Base-by-base conservation (phyloP, 1,284 basidiomycete species). In the Ustilago curta region DNA sequence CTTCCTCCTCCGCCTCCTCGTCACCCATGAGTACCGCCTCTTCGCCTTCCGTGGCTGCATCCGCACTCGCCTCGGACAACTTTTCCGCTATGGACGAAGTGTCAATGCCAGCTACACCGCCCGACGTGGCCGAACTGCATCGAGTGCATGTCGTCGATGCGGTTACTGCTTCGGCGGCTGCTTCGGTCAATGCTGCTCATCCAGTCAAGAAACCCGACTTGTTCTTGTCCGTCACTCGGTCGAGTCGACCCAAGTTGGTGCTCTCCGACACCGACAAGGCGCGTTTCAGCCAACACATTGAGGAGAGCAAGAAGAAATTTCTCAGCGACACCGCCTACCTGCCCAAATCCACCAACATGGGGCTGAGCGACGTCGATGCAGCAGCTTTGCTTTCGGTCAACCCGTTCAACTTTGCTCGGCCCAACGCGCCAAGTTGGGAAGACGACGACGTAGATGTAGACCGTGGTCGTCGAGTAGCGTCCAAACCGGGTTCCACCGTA, bases 321-420 rank as follows among this genome's bases (percentile, higher is more conserved):
- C 62, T 59, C 48, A 43, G 48, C 25, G 74, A 76, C 44, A 76
- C 74, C 0, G 65, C 74, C 4, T 71, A 72, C 39, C 53, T 76
- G 4, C 74, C 74, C 58, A 76, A 76, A 27, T 59, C 74, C 7
- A 72, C 74, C 43, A 76, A 76, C 47, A 76, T 76, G 74, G 74
- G 74, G n/a, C 53, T 76, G 32, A 65, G 61, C 53, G 67, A 71
- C 21, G 62, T 50, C 19, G 74, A 71, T 21, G 74, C 74, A 0
- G 74, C 74, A 2, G 74, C 74, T 0, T 31, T 71, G 23, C 48
- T 76, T 7, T 69, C 65, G 21, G 60, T 65, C 25, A 76, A 76
- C 49, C 70, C 69, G 2, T 76, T 58, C 74, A 76, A 76, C 53
- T 72, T 49, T 35, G 42, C 50, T 16, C 61, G 58, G 1, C 11